These are phyloP conservation scores for Flaveria linearis DNA, from an alignment of 129 eudicot species.

Conservation along the genomic window DNA sequence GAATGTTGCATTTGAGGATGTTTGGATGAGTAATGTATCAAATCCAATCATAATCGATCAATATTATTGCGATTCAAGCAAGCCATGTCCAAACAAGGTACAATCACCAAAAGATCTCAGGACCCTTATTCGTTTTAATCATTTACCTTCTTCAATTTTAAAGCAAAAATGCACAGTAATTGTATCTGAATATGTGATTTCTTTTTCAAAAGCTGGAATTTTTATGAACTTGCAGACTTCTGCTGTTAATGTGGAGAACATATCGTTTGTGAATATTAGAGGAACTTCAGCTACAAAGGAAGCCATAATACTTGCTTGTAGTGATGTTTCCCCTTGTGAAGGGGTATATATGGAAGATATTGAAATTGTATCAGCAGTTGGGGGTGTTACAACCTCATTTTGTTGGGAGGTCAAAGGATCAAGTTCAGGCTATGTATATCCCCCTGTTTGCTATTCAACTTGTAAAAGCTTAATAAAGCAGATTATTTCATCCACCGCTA, in stretches of 20 bases:
- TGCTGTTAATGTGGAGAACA: slow-evolving; percentile 46
- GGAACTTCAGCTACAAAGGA: slow-evolving; percentile 83
- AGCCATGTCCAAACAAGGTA: slow-evolving; percentile 77
- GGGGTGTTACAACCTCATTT: slow-evolving; percentile 45
- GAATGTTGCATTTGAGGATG: slow-evolving; percentile 55
- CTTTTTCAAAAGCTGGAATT: background rate
- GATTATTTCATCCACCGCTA: slow-evolving; percentile 22
- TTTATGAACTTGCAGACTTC: slow-evolving; percentile 55
- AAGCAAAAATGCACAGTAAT: background rate
- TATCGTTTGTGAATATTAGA: slow-evolving; percentile 61
- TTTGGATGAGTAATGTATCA: slow-evolving; percentile 78
- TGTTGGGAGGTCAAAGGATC: slow-evolving; percentile 82
- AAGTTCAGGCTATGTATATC: slow-evolving; percentile 55
- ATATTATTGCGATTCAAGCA: slow-evolving; percentile 73
- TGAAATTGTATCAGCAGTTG: slow-evolving; percentile 46
- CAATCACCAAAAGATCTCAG: background rate
- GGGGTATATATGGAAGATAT: slow-evolving; percentile 67
- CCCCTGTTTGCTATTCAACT: slow-evolving; percentile 61
- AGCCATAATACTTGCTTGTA: slow-evolving; percentile 75
- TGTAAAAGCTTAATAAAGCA: slow-evolving; percentile 34
- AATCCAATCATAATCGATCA: slow-evolving; percentile 90
- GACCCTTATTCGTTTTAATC: background rate
- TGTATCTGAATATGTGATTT: slow-evolving; percentile 1
- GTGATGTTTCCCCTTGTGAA: slow-evolving; percentile 74
- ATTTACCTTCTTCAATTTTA: background rate